phyloP scores from a whole-genome alignment of 2,329 filamentous ascomycete genomes.

The Pseudophaeomoniella oleicola region DNA sequence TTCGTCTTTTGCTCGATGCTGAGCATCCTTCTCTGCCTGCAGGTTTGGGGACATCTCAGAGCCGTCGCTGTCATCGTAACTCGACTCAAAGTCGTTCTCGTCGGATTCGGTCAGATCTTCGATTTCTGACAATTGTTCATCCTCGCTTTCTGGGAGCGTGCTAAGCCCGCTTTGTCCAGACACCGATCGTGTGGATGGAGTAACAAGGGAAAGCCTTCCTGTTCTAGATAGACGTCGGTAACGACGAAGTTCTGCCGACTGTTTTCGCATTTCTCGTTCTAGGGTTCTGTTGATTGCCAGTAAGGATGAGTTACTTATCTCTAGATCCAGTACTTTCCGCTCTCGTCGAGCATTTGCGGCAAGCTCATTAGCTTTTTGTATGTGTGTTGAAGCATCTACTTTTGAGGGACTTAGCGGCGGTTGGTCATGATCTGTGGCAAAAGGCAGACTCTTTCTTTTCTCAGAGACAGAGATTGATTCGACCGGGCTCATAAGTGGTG shows the following conservation, averaged over 20 bases:
- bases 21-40: conserved; percentile 24
- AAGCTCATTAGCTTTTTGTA: conserved; percentile 55
- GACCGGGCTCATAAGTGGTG: neutral
- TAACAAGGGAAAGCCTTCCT: conserved; percentile 52
- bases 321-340: conserved; percentile 86
- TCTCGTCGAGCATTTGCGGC: conserved; percentile 82
- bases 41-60: conserved; percentile 18
- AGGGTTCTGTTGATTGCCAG: conserved; percentile 89
- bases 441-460: neutral
- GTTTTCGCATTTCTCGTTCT: conserved; percentile 81
- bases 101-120: conserved; percentile 23
- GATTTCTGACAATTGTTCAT: conserved; percentile 15
- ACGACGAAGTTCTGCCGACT: conserved; percentile 72
- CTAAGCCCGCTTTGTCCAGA: conserved; percentile 26
- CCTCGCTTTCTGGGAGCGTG: conserved; percentile 31
- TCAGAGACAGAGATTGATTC: neutral
- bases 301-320: conserved; percentile 91
- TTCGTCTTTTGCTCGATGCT: conserved; percentile 60
- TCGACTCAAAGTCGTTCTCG: conserved; percentile 16
- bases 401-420: conserved; percentile 2
- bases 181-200: conserved; percentile 27
- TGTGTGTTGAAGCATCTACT: conserved; percentile 21
- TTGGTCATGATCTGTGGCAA: neutral
- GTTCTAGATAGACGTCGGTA: conserved; percentile 75
- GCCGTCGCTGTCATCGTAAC: conserved; percentile 20